These are phyloP conservation scores for Naganishia sp. DNA, from an alignment of 1,284 basidiomycete species.

Conservation along the genomic window DNA sequence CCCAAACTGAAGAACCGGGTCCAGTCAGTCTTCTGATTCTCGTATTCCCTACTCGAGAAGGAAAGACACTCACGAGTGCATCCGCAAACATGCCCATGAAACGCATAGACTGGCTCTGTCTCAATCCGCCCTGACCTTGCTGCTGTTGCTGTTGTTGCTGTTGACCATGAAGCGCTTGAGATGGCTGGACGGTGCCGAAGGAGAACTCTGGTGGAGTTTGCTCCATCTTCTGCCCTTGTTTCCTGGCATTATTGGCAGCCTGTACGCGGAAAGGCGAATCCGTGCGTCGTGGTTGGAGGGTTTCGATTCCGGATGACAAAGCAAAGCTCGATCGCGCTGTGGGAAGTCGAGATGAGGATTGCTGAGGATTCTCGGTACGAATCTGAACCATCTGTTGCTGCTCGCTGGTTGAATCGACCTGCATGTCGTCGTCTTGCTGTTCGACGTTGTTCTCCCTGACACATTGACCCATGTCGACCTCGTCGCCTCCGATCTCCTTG, in stretches of 20 bases:
- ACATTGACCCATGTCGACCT: slow-evolving; percentile 14
- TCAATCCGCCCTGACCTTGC: slow-evolving; percentile 13
- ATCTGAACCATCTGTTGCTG: slow-evolving; percentile 12
- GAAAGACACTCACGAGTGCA: slow-evolving; percentile 23
- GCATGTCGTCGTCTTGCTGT: slow-evolving; percentile 22
- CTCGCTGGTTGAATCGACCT: slow-evolving; percentile 8
- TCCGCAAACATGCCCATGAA: slow-evolving; percentile 31
- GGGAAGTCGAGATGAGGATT: slow-evolving; percentile 8
- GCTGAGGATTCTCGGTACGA: neutral
- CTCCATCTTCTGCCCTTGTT: slow-evolving; percentile 11
- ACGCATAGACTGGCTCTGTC: slow-evolving; percentile 20
- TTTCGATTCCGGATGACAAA: slow-evolving; percentile 14
- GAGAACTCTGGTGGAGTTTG: slow-evolving; percentile 25
- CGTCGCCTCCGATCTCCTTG: slow-evolving; percentile 18
- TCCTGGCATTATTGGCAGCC: slow-evolving; percentile 11
- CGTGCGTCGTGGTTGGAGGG: slow-evolving; percentile 16
- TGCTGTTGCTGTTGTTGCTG: slow-evolving; percentile 24
- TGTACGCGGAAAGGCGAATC: slow-evolving; percentile 28
- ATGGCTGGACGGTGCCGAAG: slow-evolving; percentile 22
- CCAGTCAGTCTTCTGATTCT: neutral
- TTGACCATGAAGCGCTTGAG: slow-evolving; percentile 2
- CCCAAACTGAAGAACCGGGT: neutral
- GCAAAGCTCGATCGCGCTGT: slow-evolving; percentile 16
- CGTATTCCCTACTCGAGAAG: neutral
- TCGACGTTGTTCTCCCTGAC: slow-evolving; percentile 1